These are phyloP conservation scores for Nicotiana rustica DNA, from an alignment of 305 asterid genomes.

Conservation along the genomic window DNA sequence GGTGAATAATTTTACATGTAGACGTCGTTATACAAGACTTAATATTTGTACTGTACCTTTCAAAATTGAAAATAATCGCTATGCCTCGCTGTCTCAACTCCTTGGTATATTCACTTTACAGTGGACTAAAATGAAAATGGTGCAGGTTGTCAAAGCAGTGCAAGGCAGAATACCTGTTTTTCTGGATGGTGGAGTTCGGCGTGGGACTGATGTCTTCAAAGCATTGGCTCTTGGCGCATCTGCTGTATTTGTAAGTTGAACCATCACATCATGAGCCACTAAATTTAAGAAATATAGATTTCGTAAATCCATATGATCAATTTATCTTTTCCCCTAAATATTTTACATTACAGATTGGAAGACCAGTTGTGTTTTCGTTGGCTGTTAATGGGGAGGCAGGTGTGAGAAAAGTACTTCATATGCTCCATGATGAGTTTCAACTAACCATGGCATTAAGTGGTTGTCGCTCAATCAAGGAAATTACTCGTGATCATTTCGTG, in stretches of 20 bases:
- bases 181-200: constrained; percentile 82
- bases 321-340: too few relatives aligned
- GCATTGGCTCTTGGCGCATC: constrained; percentile 82
- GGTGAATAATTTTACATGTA: too few relatives aligned
- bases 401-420: too few relatives aligned
- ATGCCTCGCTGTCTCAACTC: too few relatives aligned
- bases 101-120: too few relatives aligned
- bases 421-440: background rate
- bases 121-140: too few relatives aligned
- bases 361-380: constrained; percentile 68
- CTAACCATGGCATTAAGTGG: constrained; percentile 45
- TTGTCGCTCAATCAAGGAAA: constrained; percentile 67
- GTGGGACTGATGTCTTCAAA: constrained; percentile 82
- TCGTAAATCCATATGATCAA: too few relatives aligned
- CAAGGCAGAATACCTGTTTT: constrained; percentile 64
- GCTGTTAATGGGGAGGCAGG: constrained; percentile 72
- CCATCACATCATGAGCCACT: background rate
- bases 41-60: too few relatives aligned
- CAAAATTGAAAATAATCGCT: too few relatives aligned
- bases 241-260: constrained; percentile 46
- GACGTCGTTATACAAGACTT: too few relatives aligned
- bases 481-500: constrained; percentile 63
- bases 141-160: constrained; percentile 67
- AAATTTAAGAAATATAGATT: too few relatives aligned
- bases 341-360: constrained; percentile 57